phyloP scores from a whole-genome alignment of 2,329 filamentous ascomycete species.

The Verticillium nonalfalfae region DNA sequence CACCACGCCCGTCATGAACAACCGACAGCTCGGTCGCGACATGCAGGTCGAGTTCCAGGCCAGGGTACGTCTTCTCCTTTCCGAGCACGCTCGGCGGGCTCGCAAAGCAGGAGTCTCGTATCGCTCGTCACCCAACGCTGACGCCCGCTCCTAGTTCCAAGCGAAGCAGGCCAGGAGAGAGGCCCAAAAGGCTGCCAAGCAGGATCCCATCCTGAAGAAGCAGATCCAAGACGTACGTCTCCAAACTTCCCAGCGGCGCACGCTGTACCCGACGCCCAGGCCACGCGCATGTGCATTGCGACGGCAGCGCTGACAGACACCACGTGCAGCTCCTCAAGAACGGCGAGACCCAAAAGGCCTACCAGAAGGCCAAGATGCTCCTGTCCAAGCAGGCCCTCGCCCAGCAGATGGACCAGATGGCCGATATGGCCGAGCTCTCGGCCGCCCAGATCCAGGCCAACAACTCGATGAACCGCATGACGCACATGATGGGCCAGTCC shows the following conservation, averaged over 20 bases:
- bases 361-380: constrained; percentile 57
- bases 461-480: constrained; percentile 61
- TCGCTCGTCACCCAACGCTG: not conserved
- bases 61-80: constrained; percentile 29
- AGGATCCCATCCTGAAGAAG: constrained; percentile 54
- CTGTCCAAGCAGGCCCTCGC: constrained; percentile 56
- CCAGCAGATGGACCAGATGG: constrained; percentile 58
- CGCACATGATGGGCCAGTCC: constrained; percentile 55
- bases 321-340: constrained; percentile 45
- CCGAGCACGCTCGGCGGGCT: too few relatives aligned
- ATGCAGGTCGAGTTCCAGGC: constrained; percentile 60
- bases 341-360: constrained; percentile 56
- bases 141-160: constrained; percentile 37
- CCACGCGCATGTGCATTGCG: not conserved
- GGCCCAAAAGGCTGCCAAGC: constrained; percentile 53
- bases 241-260: too few relatives aligned
- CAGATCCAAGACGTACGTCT: constrained; percentile 48
- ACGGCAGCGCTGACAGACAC: not conserved
- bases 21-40: constrained; percentile 52
- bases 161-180: constrained; percentile 57
- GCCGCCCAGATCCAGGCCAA: constrained; percentile 58
- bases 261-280: not conserved
- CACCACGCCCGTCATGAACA: constrained; percentile 39
- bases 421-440: constrained; percentile 56
- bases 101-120: not conserved